These are phyloP conservation scores for Aegle marmelos DNA, from an alignment of 345 rosid species.

Conservation along the genomic window DNA sequence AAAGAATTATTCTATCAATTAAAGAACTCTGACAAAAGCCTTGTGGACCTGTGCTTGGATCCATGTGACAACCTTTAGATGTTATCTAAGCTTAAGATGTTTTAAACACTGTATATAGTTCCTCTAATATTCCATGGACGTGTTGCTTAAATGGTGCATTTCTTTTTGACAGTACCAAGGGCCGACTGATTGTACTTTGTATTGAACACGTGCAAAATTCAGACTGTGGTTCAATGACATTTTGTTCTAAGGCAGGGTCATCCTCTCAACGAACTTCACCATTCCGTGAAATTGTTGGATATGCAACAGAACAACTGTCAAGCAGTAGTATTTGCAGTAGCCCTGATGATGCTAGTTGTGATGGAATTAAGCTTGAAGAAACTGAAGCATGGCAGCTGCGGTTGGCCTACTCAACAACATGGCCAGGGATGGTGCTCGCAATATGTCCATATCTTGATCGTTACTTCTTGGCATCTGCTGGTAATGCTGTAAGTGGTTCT, in stretches of 20 bases:
- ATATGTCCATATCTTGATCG: constrained; percentile 89
- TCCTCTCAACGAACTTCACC: constrained; percentile 84
- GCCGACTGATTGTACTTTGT: constrained; percentile 78
- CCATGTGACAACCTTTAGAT: neutral
- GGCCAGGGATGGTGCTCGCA: constrained; percentile 92
- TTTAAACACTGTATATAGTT: neutral
- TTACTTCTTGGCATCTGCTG: constrained; percentile 93
- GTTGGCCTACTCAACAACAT: constrained; percentile 44
- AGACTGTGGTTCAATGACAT: constrained; percentile 71
- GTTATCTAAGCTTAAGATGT: neutral
- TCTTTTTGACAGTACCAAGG: constrained; percentile 68
- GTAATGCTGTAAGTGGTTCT: constrained; percentile 76
- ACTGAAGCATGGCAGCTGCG: constrained; percentile 81
- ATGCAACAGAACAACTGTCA: constrained; percentile 69
- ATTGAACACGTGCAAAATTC: constrained; percentile 67
- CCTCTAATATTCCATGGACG: neutral
- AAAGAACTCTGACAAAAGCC: too few species aligned
- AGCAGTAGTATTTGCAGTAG: constrained; percentile 83
- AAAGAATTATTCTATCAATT: neutral
- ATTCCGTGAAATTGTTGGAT: constrained; percentile 65
- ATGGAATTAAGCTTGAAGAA: constrained; percentile 81
- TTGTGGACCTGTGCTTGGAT: neutral
- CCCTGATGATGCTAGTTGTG: constrained; percentile 76
- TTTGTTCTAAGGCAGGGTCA: constrained; percentile 64
- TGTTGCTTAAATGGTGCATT: constrained; percentile 16